A percentile compares a stretch with the other conserved stretches of the same genome.
These are phyloP conservation scores for Backusella circina DNA, from an alignment of 192 early-diverging fungal genomes.

Conservation along the genomic window DNA sequence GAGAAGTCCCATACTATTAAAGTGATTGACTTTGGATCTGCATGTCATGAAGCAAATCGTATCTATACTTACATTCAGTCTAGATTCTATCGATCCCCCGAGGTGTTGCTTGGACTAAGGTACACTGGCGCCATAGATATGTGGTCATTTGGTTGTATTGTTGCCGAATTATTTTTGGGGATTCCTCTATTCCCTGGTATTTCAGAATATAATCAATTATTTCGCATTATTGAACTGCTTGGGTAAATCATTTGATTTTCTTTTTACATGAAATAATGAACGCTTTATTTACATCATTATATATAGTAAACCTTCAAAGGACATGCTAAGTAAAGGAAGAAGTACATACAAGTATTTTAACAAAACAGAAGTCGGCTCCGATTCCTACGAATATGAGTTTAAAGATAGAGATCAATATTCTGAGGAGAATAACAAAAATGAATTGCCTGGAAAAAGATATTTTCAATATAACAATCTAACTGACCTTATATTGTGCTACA, in stretches of 20 bases:
- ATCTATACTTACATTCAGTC: constrained; percentile 98
- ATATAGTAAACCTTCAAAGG: constrained; percentile 68
- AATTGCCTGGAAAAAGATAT: constrained; percentile 1
- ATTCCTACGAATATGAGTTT: constrained; percentile 13
- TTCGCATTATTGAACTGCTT: constrained; percentile 88
- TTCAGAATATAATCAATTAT: constrained; percentile 95
- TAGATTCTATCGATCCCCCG: constrained; percentile 94
- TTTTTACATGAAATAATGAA: background rate
- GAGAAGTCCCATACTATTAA: constrained; percentile 91
- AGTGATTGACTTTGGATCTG: constrained; percentile 98
- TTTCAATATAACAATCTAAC: background rate
- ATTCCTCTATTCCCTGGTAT: constrained; percentile 93
- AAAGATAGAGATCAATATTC: constrained; percentile 13
- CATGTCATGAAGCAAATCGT: constrained; percentile 90
- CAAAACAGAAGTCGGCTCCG: constrained; percentile 44
- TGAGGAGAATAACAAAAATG: constrained; percentile 8
- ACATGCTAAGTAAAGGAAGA: constrained; percentile 92
- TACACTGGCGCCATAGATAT: constrained; percentile 95
- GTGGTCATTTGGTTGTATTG: constrained; percentile 99
- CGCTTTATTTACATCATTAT: background rate
- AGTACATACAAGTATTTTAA: constrained; percentile 85
- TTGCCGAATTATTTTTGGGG: constrained; percentile 93
- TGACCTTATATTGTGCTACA: constrained; percentile 6
- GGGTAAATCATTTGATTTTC: constrained; percentile 46
- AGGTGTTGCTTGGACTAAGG: constrained; percentile 90